These are phyloP conservation scores for Mentha longifolia DNA, from an alignment of 257 asterid genomes.

Conservation along the genomic window DNA sequence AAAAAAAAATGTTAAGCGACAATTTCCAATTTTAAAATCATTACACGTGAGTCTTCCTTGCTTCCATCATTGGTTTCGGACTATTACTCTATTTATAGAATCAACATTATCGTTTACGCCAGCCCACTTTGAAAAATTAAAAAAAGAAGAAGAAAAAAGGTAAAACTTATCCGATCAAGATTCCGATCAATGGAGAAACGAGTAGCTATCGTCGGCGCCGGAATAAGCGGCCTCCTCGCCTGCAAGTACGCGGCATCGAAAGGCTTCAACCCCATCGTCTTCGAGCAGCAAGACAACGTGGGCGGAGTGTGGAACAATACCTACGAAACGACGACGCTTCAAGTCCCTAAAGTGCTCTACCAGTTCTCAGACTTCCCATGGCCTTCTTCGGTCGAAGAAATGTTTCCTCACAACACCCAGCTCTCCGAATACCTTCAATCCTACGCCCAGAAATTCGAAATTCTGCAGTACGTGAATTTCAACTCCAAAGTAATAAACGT, in stretches of 20 bases:
- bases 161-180: conserved; percentile 6
- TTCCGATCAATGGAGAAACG: conserved; percentile 45
- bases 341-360: conserved; percentile 30
- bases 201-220: conserved; percentile 69
- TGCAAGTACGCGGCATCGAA: conserved; percentile 53
- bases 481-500: conserved; percentile 44
- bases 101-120: too few species aligned
- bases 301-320: conserved; percentile 66
- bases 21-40: too few species aligned
- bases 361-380: conserved; percentile 63
- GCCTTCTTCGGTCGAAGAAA: conserved; percentile 45
- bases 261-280: conserved; percentile 54
- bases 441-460: conserved; percentile 50
- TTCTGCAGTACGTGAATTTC: conserved; percentile 41
- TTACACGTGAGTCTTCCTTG: too few species aligned
- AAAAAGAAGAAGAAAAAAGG: too few species aligned
- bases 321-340: conserved; percentile 48
- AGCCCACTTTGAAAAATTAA: too few species aligned
- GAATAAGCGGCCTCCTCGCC: conserved; percentile 72
- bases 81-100: too few species aligned
- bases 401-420: conserved; percentile 35
- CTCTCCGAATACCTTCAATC: conserved; percentile 46
- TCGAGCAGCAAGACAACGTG: conserved; percentile 42
- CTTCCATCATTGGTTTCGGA: too few species aligned
- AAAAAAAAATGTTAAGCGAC: too few species aligned